Evolutionary conservation across 805 yeast genomes (phyloP).

Genomic region (Candida morakotiae): DNA sequence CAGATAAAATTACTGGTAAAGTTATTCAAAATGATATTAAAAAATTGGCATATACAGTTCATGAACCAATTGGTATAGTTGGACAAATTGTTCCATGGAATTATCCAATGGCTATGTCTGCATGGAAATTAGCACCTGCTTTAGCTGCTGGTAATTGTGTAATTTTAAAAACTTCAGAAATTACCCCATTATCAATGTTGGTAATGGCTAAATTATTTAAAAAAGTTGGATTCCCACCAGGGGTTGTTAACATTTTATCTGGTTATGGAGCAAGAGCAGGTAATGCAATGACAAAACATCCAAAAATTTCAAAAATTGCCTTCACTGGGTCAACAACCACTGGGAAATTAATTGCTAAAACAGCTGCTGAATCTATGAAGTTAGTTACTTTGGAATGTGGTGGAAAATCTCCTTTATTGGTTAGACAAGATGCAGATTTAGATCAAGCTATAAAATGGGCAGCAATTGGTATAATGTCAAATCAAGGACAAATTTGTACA

Average conservation of each 20-base stretch:
- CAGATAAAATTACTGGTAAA: conserved; percentile 52
- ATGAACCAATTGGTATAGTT: conserved; percentile 50
- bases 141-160: conserved; percentile 74
- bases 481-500: conserved; percentile 68
- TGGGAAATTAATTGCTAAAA: conserved; percentile 59
- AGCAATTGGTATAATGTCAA: conserved; percentile 58
- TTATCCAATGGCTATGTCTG: conserved; percentile 55
- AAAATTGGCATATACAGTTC: conserved; percentile 62
- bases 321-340: conserved; percentile 67
- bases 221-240: conserved; percentile 73
- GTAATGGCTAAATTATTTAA: conserved; percentile 53
- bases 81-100: conserved; percentile 48
- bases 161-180: conserved; percentile 70
- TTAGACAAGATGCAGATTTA: conserved; percentile 60
- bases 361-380: conserved; percentile 59
- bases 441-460: conserved; percentile 69
- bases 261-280: conserved; percentile 74
- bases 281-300: conserved; percentile 57
- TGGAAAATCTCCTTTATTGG: conserved; percentile 64
- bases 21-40: conserved; percentile 41
- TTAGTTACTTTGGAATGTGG: conserved; percentile 69
- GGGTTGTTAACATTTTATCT: conserved; percentile 66
- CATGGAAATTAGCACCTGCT: conserved; percentile 84
- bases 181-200: conserved; percentile 69
- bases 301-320: conserved; percentile 54